These are phyloP conservation scores for Dorcoceras hygrometricum DNA, from an alignment of 257 asterid genomes.

Conservation along the genomic window DNA sequence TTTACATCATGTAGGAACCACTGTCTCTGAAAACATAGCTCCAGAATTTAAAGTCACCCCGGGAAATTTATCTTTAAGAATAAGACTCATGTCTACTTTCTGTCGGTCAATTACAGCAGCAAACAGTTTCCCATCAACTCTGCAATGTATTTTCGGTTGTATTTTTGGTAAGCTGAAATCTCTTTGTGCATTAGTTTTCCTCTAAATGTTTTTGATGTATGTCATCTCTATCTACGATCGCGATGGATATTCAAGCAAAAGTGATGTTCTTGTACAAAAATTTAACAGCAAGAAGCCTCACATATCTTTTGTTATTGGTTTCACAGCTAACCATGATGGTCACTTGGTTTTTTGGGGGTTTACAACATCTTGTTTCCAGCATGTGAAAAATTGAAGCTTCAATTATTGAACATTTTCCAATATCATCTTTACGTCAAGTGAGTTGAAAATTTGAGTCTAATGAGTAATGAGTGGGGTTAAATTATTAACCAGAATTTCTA, in stretches of 20 bases:
- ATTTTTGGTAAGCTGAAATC: constrained; percentile 65
- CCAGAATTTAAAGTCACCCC: constrained; percentile 70
- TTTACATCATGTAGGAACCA: constrained; percentile 53
- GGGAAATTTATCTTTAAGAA: constrained; percentile 65
- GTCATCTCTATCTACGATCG: constrained; percentile 9
- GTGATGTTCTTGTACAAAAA: neutral
- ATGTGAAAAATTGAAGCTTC: neutral
- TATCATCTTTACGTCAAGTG: neutral
- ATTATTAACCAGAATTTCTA: constrained; percentile 18
- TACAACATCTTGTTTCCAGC: neutral
- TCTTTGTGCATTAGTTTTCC: constrained; percentile 8
- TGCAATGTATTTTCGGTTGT: constrained; percentile 95
- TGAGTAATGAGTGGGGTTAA: constrained; percentile 6
- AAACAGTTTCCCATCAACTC: constrained; percentile 84
- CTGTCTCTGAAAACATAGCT: constrained; percentile 52
- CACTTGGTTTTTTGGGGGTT: neutral
- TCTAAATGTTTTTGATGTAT: constrained; percentile 10
- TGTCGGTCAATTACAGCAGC: constrained; percentile 93
- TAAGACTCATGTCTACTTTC: constrained; percentile 74
- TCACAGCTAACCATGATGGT: no score
- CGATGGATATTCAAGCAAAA: neutral
- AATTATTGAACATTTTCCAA: neutral
- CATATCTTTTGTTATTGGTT: neutral
- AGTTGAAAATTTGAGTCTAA: neutral
- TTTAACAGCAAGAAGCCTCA: neutral